Conservation (phyloP, 768 basidiomycete species). For the Podaxis pistillaris region DNA sequence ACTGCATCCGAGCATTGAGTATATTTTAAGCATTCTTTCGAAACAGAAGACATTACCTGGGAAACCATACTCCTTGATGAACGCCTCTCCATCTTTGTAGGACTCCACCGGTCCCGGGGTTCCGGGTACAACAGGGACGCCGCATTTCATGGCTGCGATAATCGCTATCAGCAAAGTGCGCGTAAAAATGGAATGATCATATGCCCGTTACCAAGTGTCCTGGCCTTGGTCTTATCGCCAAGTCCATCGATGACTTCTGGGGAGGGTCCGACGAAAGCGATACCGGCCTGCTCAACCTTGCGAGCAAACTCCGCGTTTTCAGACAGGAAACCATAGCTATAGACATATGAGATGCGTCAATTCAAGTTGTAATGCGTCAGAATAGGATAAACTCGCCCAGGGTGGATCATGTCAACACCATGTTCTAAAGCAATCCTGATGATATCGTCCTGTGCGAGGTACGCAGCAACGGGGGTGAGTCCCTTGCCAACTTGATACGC, state of each 20-base stretch:
- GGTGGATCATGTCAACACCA: constrained; percentile 99
- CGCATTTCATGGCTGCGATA: constrained; percentile 73
- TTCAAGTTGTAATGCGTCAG: not conserved
- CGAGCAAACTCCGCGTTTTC: constrained; percentile 97
- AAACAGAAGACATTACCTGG: constrained; percentile 53
- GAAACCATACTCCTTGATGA: constrained; percentile 96
- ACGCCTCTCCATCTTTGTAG: constrained; percentile 78
- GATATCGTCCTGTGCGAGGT: constrained; percentile 97
- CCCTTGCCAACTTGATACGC: constrained; percentile 98
- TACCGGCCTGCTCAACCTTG: constrained; percentile 96
- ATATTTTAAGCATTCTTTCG: not conserved
- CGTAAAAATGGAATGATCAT: constrained; percentile 11
- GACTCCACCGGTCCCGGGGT: constrained; percentile 89
- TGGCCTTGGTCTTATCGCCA: constrained; percentile 98
- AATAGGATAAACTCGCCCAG: constrained; percentile 58
- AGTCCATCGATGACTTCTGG: constrained; percentile 97
- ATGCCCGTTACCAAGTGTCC: constrained; percentile 63
- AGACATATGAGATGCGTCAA: not conserved
- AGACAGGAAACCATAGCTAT: constrained; percentile 93
- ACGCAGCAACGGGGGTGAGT: constrained; percentile 93
- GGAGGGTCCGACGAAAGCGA: constrained; percentile 94
- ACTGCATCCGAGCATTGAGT: constrained; percentile 41
- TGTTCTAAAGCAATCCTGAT: constrained; percentile 96
- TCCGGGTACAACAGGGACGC: constrained; percentile 96
- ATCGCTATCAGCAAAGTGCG: constrained; percentile 11